Evolutionary conservation across 495 filamentous ascomycete genomes (phyloP), one percentile per base, ranked within the genome.

Genomic region (Podospora comata): DNA sequence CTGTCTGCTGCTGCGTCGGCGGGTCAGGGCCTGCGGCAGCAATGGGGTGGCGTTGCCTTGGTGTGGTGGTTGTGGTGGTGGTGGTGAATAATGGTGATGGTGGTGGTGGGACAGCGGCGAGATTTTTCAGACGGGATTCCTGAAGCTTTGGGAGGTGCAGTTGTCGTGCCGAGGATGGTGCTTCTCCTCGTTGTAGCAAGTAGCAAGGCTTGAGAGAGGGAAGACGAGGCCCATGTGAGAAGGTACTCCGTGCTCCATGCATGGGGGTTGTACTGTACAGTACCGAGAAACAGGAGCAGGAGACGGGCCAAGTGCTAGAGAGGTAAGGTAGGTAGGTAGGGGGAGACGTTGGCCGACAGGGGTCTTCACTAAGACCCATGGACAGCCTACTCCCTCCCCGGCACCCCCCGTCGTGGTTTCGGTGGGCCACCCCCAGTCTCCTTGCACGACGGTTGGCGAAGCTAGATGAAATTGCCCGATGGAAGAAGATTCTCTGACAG

Each of bases 381-480:
- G 34, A 16, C 54, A 20, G 23, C 18, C 55, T 58, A 19, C 55
- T n/a, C 55, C 55, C 55, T 58, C 23, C 55, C 55, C 55, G 55
- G 55, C 55, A 58, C 55, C 55, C 55, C 55, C 23, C 55, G 55
- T 58, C 55, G 11, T 58, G 23, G 55, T 18, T n/a, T 64, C 62
- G 39, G 62, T 64, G 39, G 39, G 34, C 20, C 20, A 11, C 55
- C 55, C 55, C 55, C 55, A 58, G 55, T 58, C 55, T 58, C 55
- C 5, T 58, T 26, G 55, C 55, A 58, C 55, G 55, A 58, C 55
- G 55, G 55, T 19, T 61, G 16, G 59, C 27, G 28, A 73, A 74
- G 73, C 76, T 72, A 75, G 77, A 78, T 77, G 73, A 79, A 79
- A 79, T 79, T 79, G 77, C 76, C 77, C 77, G 77, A 79, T 77